Conservation (phyloP, 305 asterid genomes). For the Fraxinus sp. region DNA sequence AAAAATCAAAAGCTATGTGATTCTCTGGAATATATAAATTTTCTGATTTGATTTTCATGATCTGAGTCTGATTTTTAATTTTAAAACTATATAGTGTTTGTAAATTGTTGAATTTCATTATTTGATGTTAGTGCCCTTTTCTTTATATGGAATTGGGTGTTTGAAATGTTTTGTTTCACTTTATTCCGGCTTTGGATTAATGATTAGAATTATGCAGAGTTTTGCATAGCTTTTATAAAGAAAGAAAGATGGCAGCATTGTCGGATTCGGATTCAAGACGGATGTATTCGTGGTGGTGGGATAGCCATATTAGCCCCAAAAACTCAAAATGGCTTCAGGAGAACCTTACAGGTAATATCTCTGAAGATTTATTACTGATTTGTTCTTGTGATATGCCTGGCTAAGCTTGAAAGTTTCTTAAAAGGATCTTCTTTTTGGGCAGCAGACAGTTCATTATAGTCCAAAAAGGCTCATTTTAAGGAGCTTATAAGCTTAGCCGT, state of each 20-base stretch:
- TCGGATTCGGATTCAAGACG: conserved; percentile 53
- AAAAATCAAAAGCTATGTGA: background rate
- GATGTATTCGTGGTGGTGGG: conserved; percentile 99
- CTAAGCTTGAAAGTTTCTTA: background rate
- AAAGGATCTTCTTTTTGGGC: background rate
- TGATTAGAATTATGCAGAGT: background rate
- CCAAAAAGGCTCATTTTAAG: background rate
- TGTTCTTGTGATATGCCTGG: background rate
- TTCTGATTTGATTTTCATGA: conserved; percentile 28
- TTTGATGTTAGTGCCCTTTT: conserved; percentile 8
- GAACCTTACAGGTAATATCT: conserved; percentile 81
- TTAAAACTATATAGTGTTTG: background rate
- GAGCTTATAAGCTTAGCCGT: background rate
- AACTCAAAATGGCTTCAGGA: conserved; percentile 99
- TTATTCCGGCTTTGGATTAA: conserved; percentile 15
- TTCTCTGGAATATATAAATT: background rate
- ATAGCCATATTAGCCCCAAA: conserved; percentile 97
- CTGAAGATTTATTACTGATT: background rate
- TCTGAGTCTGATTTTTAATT: conserved; percentile 23
- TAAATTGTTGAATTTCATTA: conserved; percentile 13
- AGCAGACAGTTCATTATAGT: background rate
- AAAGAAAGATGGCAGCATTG: conserved; percentile 60
- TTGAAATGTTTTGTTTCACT: conserved; percentile 10
- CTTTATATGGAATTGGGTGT: conserved; percentile 41
- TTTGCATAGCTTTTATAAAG: conserved; percentile 20